These are phyloP conservation scores for Jaltomata sinuosa DNA, from an alignment of 257 asterid species.

Conservation along the genomic window DNA sequence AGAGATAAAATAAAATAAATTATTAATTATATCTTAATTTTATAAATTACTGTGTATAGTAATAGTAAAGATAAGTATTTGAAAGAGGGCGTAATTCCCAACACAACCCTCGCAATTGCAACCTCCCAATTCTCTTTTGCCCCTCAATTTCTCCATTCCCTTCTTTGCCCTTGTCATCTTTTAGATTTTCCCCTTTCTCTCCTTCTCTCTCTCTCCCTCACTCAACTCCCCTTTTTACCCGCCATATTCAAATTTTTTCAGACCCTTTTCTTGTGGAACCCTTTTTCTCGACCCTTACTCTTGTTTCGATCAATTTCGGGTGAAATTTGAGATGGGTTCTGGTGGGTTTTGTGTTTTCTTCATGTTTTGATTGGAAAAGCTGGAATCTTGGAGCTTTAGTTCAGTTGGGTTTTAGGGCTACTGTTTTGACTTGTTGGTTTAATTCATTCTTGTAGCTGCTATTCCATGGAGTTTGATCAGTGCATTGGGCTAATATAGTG, in stretches of 20 bases:
- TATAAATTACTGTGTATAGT: too few species aligned
- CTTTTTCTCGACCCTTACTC: background rate
- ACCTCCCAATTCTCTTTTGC: slow-evolving; percentile 65
- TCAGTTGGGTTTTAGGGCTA: background rate
- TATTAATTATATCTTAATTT: too few species aligned
- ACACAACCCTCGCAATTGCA: slow-evolving; percentile 41
- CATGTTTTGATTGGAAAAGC: background rate
- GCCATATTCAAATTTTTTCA: slow-evolving; percentile 22
- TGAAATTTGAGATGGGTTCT: background rate
- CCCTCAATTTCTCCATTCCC: slow-evolving; percentile 38
- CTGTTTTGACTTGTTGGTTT: slow-evolving; percentile 3
- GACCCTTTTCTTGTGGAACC: background rate
- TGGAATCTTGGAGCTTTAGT: background rate
- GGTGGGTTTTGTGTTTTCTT: background rate
- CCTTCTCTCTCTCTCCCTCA: background rate
- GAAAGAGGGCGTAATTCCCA: slow-evolving; percentile 46
- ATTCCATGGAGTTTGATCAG: background rate
- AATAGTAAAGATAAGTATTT: too few species aligned
- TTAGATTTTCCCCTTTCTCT: slow-evolving; percentile 6
- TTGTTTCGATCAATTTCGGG: background rate
- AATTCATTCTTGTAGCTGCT: background rate
- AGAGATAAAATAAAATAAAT: too few species aligned
- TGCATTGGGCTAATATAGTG: background rate
- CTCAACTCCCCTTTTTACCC: slow-evolving; percentile 18
- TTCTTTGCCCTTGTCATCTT: slow-evolving; percentile 21